Conservation (phyloP, 805 yeast genomes). For the Suhomyces tanzawaensis region DNA sequence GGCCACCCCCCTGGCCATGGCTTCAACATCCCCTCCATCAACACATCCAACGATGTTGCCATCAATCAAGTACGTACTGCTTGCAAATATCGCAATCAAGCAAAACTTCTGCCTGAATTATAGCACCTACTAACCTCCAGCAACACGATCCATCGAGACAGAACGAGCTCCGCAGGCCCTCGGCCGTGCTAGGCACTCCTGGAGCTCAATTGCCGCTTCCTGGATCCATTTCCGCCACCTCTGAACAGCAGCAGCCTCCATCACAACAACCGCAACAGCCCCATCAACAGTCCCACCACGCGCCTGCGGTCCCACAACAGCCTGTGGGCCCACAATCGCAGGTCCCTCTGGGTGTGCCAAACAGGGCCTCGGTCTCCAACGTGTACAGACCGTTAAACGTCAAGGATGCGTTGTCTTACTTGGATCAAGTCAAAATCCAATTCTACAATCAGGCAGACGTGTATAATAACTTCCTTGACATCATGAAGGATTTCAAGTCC, state of each 20-base stretch:
- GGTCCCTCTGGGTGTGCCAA: conserved; percentile 35
- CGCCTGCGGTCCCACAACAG: conserved; percentile 12
- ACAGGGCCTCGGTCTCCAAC: conserved; percentile 40
- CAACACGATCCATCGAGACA: conserved; percentile 20
- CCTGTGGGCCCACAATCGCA: conserved; percentile 15
- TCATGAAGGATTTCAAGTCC: conserved; percentile 97
- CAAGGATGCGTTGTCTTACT: conserved; percentile 90
- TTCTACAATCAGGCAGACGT: conserved; percentile 92
- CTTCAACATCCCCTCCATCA: conserved; percentile 49
- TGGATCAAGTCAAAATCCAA: conserved; percentile 93
- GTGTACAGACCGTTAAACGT: conserved; percentile 84
- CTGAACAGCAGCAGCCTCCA: conserved; percentile 16
- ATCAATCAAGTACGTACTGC: conserved; percentile 23
- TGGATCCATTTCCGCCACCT: conserved; percentile 19
- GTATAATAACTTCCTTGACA: conserved; percentile 92
- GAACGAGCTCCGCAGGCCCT: conserved; percentile 25
- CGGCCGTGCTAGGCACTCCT: conserved; percentile 17
- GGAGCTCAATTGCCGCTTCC: conserved; percentile 28
- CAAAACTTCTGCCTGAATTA: no score
- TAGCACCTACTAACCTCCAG: conserved; percentile 14
- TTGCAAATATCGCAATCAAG: conserved; percentile 16
- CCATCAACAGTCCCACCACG: conserved; percentile 12
- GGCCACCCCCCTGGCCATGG: conserved; percentile 41
- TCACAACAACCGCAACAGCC: conserved; percentile 22
- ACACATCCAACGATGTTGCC: conserved; percentile 30